These are phyloP conservation scores for Kazachstania sp. DNA, from an alignment of 1,139 yeast species.

Conservation along the genomic window DNA sequence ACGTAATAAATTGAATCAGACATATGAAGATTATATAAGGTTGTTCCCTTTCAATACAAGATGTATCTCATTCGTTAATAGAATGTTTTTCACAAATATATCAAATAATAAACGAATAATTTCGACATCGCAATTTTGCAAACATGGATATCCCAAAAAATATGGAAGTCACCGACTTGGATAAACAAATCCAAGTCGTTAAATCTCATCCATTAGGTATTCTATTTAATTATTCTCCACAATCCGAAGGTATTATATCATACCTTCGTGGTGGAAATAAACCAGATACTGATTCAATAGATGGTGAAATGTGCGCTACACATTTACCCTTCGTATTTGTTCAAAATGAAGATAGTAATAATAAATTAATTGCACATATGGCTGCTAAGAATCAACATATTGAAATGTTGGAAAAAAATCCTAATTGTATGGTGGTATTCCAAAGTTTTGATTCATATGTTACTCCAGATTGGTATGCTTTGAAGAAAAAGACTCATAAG, in stretches of 20 bases:
- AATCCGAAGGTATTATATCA: not conserved
- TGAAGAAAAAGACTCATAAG: not conserved
- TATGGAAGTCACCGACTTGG: not conserved
- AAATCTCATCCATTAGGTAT: conserved; percentile 1
- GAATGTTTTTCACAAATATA: too few relatives aligned
- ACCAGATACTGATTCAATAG: not conserved
- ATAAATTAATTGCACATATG: not conserved
- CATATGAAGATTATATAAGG: too few relatives aligned
- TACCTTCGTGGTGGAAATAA: not conserved
- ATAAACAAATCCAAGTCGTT: not conserved
- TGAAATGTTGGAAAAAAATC: not conserved
- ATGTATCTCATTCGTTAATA: too few relatives aligned
- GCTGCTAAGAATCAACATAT: conserved; percentile 1
- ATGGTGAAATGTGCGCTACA: conserved; percentile 1
- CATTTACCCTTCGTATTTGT: not conserved
- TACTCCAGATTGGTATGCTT: not conserved
- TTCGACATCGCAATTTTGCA: not conserved
- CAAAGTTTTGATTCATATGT: not conserved
- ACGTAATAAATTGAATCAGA: too few relatives aligned
- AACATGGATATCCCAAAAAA: not conserved
- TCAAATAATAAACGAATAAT: too few relatives aligned
- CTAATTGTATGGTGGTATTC: not conserved
- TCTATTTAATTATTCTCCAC: not conserved
- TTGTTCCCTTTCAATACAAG: too few relatives aligned
- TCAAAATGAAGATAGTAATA: not conserved